Conservation (phyloP, 1,284 basidiomycete species). For the Chiua sp. region DNA sequence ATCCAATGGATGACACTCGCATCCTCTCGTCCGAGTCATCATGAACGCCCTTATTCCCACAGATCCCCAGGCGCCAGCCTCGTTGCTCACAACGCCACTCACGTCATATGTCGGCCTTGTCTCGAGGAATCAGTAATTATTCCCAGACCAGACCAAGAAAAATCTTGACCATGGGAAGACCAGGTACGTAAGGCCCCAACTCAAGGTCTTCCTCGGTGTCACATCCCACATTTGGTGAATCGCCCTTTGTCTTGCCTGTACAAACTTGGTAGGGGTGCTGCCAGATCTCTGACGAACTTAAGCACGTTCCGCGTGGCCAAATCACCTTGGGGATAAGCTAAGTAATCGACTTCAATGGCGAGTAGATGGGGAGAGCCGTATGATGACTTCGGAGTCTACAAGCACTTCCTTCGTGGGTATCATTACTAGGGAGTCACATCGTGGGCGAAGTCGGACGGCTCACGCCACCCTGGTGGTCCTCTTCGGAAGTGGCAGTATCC, state of each 20-base stretch:
- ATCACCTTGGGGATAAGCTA: conserved; percentile 60
- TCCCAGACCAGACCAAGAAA: conserved; percentile 52
- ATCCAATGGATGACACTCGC: conserved; percentile 14
- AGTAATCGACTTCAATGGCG: conserved; percentile 75
- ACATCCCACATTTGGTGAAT: not conserved
- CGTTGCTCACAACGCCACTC: conserved; percentile 50
- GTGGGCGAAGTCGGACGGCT: conserved; percentile 11
- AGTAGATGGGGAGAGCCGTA: conserved; percentile 53
- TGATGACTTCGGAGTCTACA: conserved; percentile 26
- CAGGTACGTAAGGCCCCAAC: conserved; percentile 58
- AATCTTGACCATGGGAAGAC: conserved; percentile 64
- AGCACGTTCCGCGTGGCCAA: conserved; percentile 61
- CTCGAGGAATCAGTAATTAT: conserved; percentile 5
- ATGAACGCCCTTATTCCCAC: conserved; percentile 29
- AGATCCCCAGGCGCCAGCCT: conserved; percentile 55
- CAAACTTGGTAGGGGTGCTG: conserved; percentile 3
- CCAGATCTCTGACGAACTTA: conserved; percentile 37
- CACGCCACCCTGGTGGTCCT: not conserved
- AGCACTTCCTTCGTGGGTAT: conserved; percentile 10
- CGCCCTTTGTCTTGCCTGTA: not conserved
- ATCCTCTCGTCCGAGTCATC: conserved; percentile 29
- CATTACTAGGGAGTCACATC: conserved; percentile 4
- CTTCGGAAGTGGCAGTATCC: not conserved
- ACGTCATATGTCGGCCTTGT: conserved; percentile 47
- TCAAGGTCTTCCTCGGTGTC: conserved; percentile 24